Base-by-base conservation (phyloP, 768 basidiomycete genomes). In the Amanita muscaria region DNA sequence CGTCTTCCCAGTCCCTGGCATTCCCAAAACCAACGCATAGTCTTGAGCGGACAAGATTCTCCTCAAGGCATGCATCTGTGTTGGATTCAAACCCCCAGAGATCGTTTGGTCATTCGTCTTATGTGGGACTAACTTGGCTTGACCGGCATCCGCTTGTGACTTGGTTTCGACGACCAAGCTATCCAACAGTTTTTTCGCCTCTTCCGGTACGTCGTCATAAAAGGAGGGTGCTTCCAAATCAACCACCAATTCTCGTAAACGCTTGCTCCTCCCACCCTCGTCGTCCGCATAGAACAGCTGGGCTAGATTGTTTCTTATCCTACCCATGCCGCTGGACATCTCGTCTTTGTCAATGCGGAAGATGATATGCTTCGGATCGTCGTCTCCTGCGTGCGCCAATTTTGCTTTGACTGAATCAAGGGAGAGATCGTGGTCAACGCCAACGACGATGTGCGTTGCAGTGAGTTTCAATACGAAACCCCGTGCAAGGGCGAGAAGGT, bases 1-100 rank as follows among this genome's bases (percentile, higher is more conserved):
- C 33, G 94, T 96, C 65, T 99, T 99, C 6, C 96, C 94, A 3
- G 94, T 98, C 1, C 96, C 96, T 6, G 96, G 96, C 96, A 98
- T 97, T 12, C 96, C 96, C 5, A 98, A 70, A 21, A 99, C 77
- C 46, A 98, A 65, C 1, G 93, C 84, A 58, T 97, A 99, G 60
- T 99, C 92, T 46, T 76, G 67, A 2, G 96, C 90, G 5, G 71
- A 65, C 19, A 98, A 59, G 2, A 84, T 88, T 53, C 80, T 85
- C 16, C 64, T 61, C 59, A 94, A 73, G 1, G 93, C 94, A 5
- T 60, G 59, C 53, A 54, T 65, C 64, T 99, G 96, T 44, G 79
- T 80, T 1, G 61, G 51, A 54, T 97, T 97, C 14, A 97, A 66
- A 32, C 64, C 36, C 44, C 35, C 37, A 1, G 16, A n/a, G n/a